Percentiles rank a stretch among this genome's conserved stretches.
Evolutionary conservation across 192 early-diverging fungal species (phyloP).

Genomic region (Coemansia pectinata): DNA sequence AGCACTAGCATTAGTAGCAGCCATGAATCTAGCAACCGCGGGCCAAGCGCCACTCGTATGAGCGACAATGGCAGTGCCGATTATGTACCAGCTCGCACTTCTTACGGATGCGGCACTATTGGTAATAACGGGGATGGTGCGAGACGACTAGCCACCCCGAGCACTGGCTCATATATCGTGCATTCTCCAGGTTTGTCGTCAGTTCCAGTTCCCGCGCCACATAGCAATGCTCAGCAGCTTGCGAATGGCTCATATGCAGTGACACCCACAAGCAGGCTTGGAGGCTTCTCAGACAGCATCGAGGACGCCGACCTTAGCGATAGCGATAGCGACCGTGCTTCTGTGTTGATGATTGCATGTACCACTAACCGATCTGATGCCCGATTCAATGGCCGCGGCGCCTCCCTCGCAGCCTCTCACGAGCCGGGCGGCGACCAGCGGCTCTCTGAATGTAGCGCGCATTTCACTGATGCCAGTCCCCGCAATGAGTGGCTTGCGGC

Average conservation of each 20-base stretch:
- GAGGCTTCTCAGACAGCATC: background rate
- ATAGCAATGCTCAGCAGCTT: background rate
- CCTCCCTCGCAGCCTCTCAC: background rate
- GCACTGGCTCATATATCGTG: background rate
- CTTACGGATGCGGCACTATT: slow-evolving; percentile 13
- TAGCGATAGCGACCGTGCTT: background rate
- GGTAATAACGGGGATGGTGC: slow-evolving; percentile 15
- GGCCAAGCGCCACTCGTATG: slow-evolving; percentile 1
- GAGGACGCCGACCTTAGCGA: background rate
- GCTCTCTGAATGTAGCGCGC: slow-evolving; percentile 6
- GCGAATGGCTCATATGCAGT: background rate
- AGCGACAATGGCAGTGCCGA: slow-evolving; percentile 9
- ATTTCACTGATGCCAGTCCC: slow-evolving; percentile 8
- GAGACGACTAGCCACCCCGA: slow-evolving; percentile 12
- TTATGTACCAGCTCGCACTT: slow-evolving; percentile 6
- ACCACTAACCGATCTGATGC: background rate
- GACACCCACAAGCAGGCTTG: background rate
- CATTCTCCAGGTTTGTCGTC: background rate
- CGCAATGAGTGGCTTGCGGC: slow-evolving; percentile 9
- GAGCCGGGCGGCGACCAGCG: background rate
- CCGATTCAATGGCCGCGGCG: slow-evolving; percentile 6
- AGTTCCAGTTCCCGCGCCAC: slow-evolving; percentile 6
- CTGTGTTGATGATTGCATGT: slow-evolving; percentile 6
- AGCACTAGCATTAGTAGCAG: slow-evolving; percentile 14
- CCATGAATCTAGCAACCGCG: background rate